These are phyloP conservation scores for Sclerotinia glacialis DNA, from an alignment of 2,329 filamentous ascomycete genomes.

Conservation along the genomic window DNA sequence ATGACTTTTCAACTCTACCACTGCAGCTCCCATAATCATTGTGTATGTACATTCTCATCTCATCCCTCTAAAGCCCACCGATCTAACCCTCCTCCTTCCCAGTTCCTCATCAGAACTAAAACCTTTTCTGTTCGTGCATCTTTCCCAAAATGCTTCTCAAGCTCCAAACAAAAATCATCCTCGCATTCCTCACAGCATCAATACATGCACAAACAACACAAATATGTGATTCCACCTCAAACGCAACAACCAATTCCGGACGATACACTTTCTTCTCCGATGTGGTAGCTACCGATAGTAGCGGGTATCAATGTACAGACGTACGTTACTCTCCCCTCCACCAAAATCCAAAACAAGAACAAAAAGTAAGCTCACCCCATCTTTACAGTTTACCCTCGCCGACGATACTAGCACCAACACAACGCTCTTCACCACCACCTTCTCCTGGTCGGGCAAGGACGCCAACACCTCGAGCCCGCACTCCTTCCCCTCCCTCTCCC, in stretches of 20 bases:
- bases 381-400: slow-evolving; percentile 5
- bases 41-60: background rate
- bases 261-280: slow-evolving; percentile 15
- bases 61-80: no score
- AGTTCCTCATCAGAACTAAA: background rate
- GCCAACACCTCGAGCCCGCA: background rate
- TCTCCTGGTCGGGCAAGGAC: background rate
- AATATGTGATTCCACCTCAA: background rate
- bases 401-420: background rate
- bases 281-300: background rate
- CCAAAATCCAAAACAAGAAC: background rate
- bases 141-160: slow-evolving; percentile 7
- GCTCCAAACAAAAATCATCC: background rate
- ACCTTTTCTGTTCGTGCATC: background rate
- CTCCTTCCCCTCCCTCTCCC: background rate
- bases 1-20: slow-evolving; percentile 7
- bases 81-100: background rate
- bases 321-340: background rate
- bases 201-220: background rate
- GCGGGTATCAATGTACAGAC: slow-evolving; percentile 8
- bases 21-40: background rate
- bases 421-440: background rate
- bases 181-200: background rate
- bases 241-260: slow-evolving; percentile 8
- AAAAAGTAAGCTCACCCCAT: background rate